A percentile compares a stretch with the other conserved stretches of the same genome.
phyloP scores from a whole-genome alignment of 345 rosid genomes.

The Gossypium anomalum region DNA sequence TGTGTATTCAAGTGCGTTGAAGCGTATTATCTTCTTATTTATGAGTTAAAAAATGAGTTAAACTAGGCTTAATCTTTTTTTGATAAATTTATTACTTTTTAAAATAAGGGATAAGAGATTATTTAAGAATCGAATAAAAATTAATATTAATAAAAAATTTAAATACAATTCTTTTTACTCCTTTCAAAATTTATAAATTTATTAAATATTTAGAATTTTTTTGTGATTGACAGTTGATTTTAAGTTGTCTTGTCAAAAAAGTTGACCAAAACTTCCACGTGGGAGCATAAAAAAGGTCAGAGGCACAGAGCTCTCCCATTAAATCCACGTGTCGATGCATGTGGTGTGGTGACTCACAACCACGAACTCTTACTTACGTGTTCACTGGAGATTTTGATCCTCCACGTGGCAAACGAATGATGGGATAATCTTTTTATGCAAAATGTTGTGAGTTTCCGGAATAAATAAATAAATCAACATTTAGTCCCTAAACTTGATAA shows the following conservation, averaged over 20 bases:
- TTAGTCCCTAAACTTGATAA: too few species aligned
- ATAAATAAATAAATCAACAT: neutral
- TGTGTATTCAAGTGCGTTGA: rapidly evolving
- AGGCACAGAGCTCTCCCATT: too few species aligned
- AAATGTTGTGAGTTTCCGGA: neutral
- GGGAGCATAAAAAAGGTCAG: neutral
- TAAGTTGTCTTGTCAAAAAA: neutral
- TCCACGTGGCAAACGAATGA: constrained; percentile 1
- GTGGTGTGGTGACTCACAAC: neutral
- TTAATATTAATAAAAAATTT: too few species aligned
- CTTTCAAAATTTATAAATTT: neutral
- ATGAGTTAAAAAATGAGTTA: rapidly evolving
- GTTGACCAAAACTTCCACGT: neutral
- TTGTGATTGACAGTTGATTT: neutral
- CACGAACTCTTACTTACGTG: neutral
- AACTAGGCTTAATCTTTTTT: too few species aligned
- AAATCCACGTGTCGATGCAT: neutral
- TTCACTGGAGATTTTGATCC: neutral
- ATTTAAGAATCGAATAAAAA: too few species aligned
- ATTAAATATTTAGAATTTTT: too few species aligned
- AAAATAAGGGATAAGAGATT: too few species aligned
- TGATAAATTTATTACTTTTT: too few species aligned
- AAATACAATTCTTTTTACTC: too few species aligned
- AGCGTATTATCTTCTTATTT: rapidly evolving
- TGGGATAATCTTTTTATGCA: neutral